Base-by-base conservation (phyloP, 2,329 filamentous ascomycete genomes). In the Monilinia aucupariae region DNA sequence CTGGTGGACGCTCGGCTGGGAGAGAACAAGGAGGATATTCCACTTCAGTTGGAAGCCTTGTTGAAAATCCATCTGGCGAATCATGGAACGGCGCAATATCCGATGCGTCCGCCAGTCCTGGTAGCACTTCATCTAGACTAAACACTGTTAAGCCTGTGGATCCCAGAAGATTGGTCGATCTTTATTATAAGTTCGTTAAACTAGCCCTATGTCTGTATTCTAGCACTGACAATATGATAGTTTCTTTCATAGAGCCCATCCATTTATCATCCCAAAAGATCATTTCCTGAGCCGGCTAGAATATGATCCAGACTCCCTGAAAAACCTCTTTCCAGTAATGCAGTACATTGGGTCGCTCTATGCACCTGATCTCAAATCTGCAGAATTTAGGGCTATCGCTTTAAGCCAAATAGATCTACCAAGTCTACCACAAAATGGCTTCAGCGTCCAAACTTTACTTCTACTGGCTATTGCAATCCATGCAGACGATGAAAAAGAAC, bases 311-410 rank as follows among this genome's bases (percentile, higher is more conserved):
- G 71, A 73, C 54, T 72, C 74, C 7, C 65, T 75, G 54, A 64
- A 69, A 51, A 61, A 71, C 64, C 59, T 74, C 37, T 22, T 70
- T 45, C 65, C 70, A 52, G 74, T 75, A 6, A 70, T 78, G 63
- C 68, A 74, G 56, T 77, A 75, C 50, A 75, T 77, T 20, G 76
- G 75, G n/a, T 77, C 76, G 8, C 66, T 77, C 7, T 77, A 75
- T 66, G 68, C 69, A 8, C 62, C 68, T 20, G 67, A 74, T 41
- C 65, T 73, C 1, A 65, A 68, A 13, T 73, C 75, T 7, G 68
- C 70, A 20, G 73, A 75, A 15, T 64, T 77, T 20, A 69, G 72
- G 64, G 71, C 74, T 51, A 64, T 65, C 34, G 74, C 67, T 10
- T 51, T 68, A 15, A 62, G 53, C 12, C 64, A 66, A 49, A 39